phyloP scores from a whole-genome alignment of 345 rosid species.

The Eucalyptus sideroxylon region DNA sequence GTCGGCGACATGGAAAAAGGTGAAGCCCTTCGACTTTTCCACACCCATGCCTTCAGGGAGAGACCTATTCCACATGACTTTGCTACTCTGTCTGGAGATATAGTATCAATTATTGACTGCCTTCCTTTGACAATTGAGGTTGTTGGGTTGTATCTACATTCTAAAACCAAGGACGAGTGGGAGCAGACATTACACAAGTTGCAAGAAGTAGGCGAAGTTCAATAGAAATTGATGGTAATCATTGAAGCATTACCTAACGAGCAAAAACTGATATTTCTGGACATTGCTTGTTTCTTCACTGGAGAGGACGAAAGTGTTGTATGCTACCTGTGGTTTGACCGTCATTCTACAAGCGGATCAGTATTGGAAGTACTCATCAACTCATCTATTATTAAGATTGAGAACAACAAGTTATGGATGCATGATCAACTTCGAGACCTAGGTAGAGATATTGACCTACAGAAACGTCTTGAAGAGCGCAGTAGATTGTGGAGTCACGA shows the following conservation, averaged over 20 bases:
- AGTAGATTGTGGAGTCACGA: neutral
- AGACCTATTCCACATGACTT: neutral
- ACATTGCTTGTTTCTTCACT: neutral
- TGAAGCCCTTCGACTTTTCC: neutral
- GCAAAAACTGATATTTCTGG: neutral
- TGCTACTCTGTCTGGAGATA: rapidly evolving
- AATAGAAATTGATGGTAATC: neutral
- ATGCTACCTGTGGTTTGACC: neutral
- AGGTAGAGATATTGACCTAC: neutral
- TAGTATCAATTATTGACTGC: neutral
- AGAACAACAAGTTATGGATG: neutral
- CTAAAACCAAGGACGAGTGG: neutral
- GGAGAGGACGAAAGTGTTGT: neutral
- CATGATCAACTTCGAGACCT: neutral
- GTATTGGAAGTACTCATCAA: neutral
- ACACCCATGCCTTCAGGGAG: neutral
- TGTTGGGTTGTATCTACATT: neutral
- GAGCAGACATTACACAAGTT: neutral
- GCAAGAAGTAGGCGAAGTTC: neutral
- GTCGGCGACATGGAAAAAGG: neutral
- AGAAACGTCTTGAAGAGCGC: neutral
- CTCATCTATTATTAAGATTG: neutral
- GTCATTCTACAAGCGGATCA: rapidly evolving
- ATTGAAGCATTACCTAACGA: neutral
- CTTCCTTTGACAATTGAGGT: neutral